Conservation (phyloP, 768 basidiomycete species). For the Auriscalpium orientale region DNA sequence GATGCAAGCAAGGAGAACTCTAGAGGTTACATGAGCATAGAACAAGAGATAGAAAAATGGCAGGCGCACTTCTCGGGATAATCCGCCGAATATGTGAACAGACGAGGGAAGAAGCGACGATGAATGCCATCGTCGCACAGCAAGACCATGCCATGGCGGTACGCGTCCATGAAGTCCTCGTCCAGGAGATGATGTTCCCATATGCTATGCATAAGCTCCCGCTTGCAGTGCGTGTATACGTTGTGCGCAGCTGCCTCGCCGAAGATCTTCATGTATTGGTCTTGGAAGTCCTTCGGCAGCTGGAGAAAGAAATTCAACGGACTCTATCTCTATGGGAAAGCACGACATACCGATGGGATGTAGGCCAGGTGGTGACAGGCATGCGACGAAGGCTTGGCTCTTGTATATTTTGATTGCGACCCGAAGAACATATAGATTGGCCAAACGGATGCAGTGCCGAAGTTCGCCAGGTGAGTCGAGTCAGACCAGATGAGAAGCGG, state of each 20-base stretch:
- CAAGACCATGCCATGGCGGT: slow-evolving; percentile 19
- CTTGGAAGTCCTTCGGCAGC: slow-evolving; percentile 28
- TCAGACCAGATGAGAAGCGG: slow-evolving; percentile 16
- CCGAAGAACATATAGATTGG: slow-evolving; percentile 33
- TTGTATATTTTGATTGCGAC: slow-evolving; percentile 35
- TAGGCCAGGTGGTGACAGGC: slow-evolving; percentile 37
- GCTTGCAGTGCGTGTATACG: slow-evolving; percentile 22
- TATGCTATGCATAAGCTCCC: slow-evolving; percentile 22
- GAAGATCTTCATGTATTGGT: slow-evolving; percentile 12
- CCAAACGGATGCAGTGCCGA: slow-evolving; percentile 27
- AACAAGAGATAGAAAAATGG: background rate
- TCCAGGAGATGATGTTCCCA: slow-evolving; percentile 20
- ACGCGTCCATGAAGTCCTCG: slow-evolving; percentile 17
- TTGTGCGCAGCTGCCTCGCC: background rate
- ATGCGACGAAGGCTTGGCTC: slow-evolving; percentile 21
- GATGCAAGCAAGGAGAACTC: slow-evolving; percentile 22
- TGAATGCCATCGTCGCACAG: slow-evolving; percentile 19
- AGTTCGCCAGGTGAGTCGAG: slow-evolving; percentile 23
- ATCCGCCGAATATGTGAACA: slow-evolving; percentile 24
- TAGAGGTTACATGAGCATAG: background rate
- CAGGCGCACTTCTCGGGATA: slow-evolving; percentile 27
- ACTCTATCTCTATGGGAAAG: slow-evolving; percentile 1
- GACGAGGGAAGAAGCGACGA: slow-evolving; percentile 15
- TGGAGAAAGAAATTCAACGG: slow-evolving; percentile 5
- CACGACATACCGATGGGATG: slow-evolving; percentile 28